A percentile compares a stretch with the other conserved stretches of the same genome.
Evolutionary conservation across 768 basidiomycete genomes (phyloP).

Genomic region (Hericium rajendrae): DNA sequence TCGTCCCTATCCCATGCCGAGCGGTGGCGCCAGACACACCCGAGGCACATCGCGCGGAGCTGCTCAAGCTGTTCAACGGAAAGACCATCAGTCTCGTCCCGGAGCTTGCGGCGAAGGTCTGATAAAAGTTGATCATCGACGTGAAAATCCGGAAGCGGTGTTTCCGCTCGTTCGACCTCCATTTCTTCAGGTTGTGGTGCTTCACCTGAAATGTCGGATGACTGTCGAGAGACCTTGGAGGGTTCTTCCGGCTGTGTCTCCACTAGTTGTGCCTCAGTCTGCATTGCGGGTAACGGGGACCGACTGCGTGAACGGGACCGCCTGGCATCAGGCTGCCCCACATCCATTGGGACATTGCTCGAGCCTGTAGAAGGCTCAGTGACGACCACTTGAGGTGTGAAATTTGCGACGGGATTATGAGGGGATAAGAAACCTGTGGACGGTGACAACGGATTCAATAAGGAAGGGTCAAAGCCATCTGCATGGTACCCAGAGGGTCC

Average conservation of each 20-base stretch:
- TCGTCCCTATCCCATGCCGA: conserved; percentile 74
- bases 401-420: conserved; percentile 11
- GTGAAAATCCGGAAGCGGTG: conserved; percentile 72
- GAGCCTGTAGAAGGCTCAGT: not conserved
- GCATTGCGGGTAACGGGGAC: not conserved
- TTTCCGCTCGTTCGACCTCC: conserved; percentile 52
- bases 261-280: not conserved
- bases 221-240: conserved; percentile 1
- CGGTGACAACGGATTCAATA: not conserved
- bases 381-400: not conserved
- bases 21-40: conserved; percentile 73
- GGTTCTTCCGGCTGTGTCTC: not conserved
- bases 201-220: conserved; percentile 10
- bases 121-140: conserved; percentile 42
- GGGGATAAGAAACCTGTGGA: conserved; percentile 5
- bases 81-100: conserved; percentile 44
- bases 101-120: conserved; percentile 40
- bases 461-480: conserved; percentile 5
- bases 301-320: not conserved
- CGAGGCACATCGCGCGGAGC: conserved; percentile 75
- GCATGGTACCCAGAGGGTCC: not conserved
- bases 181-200: conserved; percentile 27
- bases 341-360: not conserved
- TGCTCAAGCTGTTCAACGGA: conserved; percentile 91
- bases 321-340: not conserved